Percentiles rank a stretch among this genome's conserved stretches.
Conservation (phyloP, 1,284 basidiomycete genomes). For the Ceratobasidium sp. region DNA sequence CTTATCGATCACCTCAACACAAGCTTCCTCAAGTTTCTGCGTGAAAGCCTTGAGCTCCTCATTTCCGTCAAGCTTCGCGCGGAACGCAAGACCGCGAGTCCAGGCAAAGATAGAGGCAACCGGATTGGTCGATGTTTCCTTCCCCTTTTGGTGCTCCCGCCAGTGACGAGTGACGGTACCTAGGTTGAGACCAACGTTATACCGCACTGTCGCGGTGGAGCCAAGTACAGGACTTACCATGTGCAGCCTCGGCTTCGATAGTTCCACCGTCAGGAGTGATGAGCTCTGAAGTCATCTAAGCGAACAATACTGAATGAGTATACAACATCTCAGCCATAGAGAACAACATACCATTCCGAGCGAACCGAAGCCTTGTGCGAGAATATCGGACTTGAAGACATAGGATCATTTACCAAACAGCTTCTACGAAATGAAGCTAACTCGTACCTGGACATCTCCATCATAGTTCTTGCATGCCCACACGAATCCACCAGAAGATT, state of each 20-base stretch:
- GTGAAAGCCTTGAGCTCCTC: conserved; percentile 81
- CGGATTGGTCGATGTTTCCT: conserved; percentile 97
- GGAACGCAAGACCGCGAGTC: conserved; percentile 94
- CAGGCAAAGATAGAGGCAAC: conserved; percentile 99
- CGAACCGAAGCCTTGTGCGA: conserved; percentile 86
- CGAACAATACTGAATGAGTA: conserved; percentile 61
- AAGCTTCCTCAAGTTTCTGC: conserved; percentile 83
- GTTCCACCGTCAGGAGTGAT: conserved; percentile 95
- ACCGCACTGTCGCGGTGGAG: neutral
- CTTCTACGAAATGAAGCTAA: neutral
- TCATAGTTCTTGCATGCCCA: conserved; percentile 99
- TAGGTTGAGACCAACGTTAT: conserved; percentile 48
- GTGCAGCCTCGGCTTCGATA: conserved; percentile 95
- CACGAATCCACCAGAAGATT: conserved; percentile 95
- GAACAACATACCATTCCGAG: conserved; percentile 70
- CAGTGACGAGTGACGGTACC: conserved; percentile 94
- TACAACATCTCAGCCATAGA: neutral
- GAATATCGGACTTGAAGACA: conserved; percentile 77
- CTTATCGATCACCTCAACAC: conserved; percentile 90
- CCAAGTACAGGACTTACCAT: conserved; percentile 63
- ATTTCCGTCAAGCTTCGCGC: conserved; percentile 93
- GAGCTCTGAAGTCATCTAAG: conserved; percentile 97
- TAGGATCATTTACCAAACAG: conserved; percentile 21
- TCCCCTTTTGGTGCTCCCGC: conserved; percentile 95
- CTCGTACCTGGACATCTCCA: conserved; percentile 77